A percentile compares a stretch with the other conserved stretches of the same genome.
phyloP scores from a whole-genome alignment of 176 grass and related monocot species.

The Zea mays region Zm-B73-REFERENCE-NAM-5.0 NC_050098.1:180368501-180369000 shows the following conservation, averaged over 20 bases:
- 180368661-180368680: constrained; percentile 75
- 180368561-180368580: not conserved
- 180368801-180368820: constrained; percentile 30
- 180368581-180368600: constrained; percentile 18
- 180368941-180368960: not conserved
- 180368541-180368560: not conserved
- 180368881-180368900: not conserved
- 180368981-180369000: not conserved
- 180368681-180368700: constrained; percentile 98
- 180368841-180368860: constrained; percentile 27
- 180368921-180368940: not conserved
- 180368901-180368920: not conserved
- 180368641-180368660: constrained; percentile 93
- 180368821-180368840: constrained; percentile 20
- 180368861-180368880: not conserved
- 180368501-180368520: not conserved
- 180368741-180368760: constrained; percentile 88
- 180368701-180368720: constrained; percentile 92
- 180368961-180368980: constrained; percentile 1
- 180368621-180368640: constrained; percentile 97
- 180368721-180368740: constrained; percentile 93
- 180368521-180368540: not conserved
- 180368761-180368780: constrained; percentile 78
- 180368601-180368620: constrained; percentile 37
- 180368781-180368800: constrained; percentile 96